Conservation (phyloP, 371 early-diverging fungal species). For the Mucor circinelloides region DNA sequence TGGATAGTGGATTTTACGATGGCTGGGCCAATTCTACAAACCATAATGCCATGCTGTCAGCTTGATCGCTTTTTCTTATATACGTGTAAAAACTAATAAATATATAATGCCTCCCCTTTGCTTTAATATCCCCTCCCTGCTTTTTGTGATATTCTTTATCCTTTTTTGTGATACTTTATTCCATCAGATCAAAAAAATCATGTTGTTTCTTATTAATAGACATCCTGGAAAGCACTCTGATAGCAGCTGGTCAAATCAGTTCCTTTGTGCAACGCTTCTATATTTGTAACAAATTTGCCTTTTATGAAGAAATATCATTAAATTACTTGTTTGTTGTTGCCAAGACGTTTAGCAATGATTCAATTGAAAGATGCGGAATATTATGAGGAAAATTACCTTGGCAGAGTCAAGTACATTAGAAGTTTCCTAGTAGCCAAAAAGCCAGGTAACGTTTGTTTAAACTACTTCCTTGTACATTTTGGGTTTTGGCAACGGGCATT, state of each 20-base stretch:
- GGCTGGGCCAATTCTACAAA: slow-evolving; percentile 15
- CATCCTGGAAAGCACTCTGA: not conserved
- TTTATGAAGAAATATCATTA: too few species aligned
- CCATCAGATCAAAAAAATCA: not conserved
- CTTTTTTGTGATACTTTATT: not conserved
- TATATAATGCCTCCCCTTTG: not conserved
- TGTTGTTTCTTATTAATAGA: not conserved
- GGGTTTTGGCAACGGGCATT: too few species aligned
- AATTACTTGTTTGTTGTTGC: too few species aligned
- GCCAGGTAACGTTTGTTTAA: too few species aligned
- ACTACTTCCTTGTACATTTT: too few species aligned
- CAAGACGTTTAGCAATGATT: too few species aligned
- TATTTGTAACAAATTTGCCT: too few species aligned
- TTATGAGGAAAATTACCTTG: too few species aligned
- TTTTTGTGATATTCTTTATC: not conserved
- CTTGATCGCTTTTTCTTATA: not conserved
- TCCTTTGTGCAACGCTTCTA: too few species aligned
- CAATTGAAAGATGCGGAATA: too few species aligned
- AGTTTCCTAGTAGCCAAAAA: too few species aligned
- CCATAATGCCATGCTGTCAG: not conserved
- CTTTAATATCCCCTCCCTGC: not conserved
- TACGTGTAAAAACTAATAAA: not conserved
- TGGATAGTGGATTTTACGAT: slow-evolving; percentile 31
- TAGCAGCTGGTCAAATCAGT: not conserved
- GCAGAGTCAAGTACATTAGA: too few species aligned